Evolutionary conservation across 495 filamentous ascomycete species (phyloP).

Genomic region (Filosporella fistucella): DNA sequence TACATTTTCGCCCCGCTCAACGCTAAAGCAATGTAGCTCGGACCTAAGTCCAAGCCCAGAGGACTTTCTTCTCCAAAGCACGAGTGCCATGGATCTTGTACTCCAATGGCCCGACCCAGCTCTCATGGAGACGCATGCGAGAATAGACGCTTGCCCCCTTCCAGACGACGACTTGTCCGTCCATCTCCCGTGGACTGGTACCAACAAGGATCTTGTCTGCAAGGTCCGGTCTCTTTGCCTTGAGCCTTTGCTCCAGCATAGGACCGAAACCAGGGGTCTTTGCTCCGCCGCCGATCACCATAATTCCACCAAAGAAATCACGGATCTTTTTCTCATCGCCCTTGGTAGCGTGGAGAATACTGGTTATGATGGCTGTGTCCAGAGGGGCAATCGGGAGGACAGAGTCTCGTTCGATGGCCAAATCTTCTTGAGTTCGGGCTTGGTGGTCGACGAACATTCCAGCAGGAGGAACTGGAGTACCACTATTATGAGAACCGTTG

Average conservation of each 20-base stretch:
- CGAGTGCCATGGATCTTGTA: conserved; percentile 83
- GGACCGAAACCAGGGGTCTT: conserved; percentile 71
- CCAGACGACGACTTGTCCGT: conserved; percentile 93
- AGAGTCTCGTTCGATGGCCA: conserved; percentile 68
- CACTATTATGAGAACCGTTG: conserved; percentile 25
- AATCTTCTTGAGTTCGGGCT: conserved; percentile 41
- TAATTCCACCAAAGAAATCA: conserved; percentile 90
- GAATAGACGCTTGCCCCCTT: conserved; percentile 97
- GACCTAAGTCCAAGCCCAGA: too few relatives aligned
- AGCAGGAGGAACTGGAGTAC: conserved; percentile 21
- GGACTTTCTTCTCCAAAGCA: conserved; percentile 79
- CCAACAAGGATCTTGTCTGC: conserved; percentile 84
- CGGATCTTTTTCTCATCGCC: conserved; percentile 88
- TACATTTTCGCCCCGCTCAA: conserved; percentile 2
- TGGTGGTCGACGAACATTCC: conserved; percentile 26
- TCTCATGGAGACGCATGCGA: conserved; percentile 88
- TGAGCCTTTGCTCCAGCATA: conserved; percentile 77
- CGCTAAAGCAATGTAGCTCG: too few relatives aligned
- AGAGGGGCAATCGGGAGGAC: conserved; percentile 78
- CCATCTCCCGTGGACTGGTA: conserved; percentile 82
- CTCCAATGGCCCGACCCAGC: conserved; percentile 84
- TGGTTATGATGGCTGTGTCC: conserved; percentile 83
- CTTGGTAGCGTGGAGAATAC: conserved; percentile 79
- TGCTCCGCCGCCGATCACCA: conserved; percentile 89
- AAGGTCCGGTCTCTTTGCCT: conserved; percentile 61